Percentiles rank a stretch among this genome's conserved stretches.
Evolutionary conservation across 768 basidiomycete species (phyloP).

Genomic region (Leccinum broughii): DNA sequence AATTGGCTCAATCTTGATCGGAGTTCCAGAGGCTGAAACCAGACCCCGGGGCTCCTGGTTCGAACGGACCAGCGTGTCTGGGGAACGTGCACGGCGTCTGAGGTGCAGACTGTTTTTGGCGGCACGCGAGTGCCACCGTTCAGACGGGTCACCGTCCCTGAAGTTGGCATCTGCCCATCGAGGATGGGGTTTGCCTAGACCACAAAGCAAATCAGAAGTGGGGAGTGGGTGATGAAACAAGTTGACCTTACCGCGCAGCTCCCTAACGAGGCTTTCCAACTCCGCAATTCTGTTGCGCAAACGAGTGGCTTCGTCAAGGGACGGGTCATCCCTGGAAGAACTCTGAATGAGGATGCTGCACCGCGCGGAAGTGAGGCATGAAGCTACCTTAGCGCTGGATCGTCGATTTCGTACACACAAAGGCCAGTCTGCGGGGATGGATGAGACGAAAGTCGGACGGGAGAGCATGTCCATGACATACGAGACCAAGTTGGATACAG

Average conservation of each 20-base stretch:
- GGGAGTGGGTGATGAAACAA: slow-evolving; percentile 9
- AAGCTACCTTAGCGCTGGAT: slow-evolving; percentile 72
- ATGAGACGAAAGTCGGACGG: slow-evolving; percentile 6
- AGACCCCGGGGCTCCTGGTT: slow-evolving; percentile 41
- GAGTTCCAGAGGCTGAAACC: slow-evolving; percentile 50
- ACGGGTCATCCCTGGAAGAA: slow-evolving; percentile 72
- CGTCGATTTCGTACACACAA: slow-evolving; percentile 94
- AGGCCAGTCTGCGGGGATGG: slow-evolving; percentile 68
- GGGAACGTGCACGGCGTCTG: slow-evolving; percentile 41
- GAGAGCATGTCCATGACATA: slow-evolving; percentile 33
- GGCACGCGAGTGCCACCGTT: slow-evolving; percentile 86
- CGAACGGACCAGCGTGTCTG: slow-evolving; percentile 34
- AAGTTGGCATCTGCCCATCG: slow-evolving; percentile 82
- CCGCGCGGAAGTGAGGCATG: neutral
- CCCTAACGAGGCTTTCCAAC: slow-evolving; percentile 88
- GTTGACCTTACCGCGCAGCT: slow-evolving; percentile 65
- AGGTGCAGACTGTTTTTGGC: slow-evolving; percentile 58
- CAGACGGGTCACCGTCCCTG: slow-evolving; percentile 76
- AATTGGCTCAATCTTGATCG: slow-evolving; percentile 67
- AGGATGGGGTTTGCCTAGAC: slow-evolving; percentile 79
- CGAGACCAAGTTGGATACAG: slow-evolving; percentile 87
- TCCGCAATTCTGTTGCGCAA: slow-evolving; percentile 88
- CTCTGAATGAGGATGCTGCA: neutral
- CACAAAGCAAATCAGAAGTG: slow-evolving; percentile 11
- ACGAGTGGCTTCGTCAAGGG: slow-evolving; percentile 83